These are phyloP conservation scores for Sphagnurus paluster DNA, from an alignment of 1,284 basidiomycete genomes.

Conservation along the genomic window DNA sequence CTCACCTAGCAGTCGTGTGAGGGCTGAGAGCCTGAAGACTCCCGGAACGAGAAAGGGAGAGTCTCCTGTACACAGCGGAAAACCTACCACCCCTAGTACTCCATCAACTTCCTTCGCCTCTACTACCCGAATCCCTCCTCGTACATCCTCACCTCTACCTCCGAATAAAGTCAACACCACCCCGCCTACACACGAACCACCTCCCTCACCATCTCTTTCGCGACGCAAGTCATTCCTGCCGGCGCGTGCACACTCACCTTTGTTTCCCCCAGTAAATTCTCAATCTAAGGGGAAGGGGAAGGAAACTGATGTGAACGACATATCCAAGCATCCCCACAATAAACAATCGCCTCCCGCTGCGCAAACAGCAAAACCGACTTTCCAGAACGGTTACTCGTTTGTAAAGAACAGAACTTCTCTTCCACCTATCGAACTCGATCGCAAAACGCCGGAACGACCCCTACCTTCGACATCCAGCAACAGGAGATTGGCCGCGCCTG, in stretches of 20 bases:
- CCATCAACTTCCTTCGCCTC: not conserved
- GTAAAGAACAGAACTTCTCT: constrained; percentile 15
- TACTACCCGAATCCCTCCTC: constrained; percentile 1
- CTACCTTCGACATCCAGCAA: not conserved
- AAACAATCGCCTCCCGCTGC: not conserved
- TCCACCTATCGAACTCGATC: constrained; percentile 18
- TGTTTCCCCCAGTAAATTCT: not conserved
- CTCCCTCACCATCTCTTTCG: not conserved
- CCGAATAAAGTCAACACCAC: not conserved
- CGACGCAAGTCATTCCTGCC: not conserved
- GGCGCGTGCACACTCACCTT: constrained; percentile 1
- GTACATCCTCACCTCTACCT: constrained; percentile 5
- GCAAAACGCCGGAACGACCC: constrained; percentile 7
- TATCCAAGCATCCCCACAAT: not conserved
- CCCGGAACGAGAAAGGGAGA: constrained; percentile 18
- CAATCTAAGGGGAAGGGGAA: constrained; percentile 14
- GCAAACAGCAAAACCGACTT: not conserved
- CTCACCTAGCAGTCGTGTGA: constrained; percentile 20
- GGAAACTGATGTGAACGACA: not conserved
- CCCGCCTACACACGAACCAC: constrained; percentile 1
- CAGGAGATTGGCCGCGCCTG: constrained; percentile 1
- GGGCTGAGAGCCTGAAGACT: constrained; percentile 23
- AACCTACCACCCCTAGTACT: not conserved
- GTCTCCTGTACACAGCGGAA: constrained; percentile 12
- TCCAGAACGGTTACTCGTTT: constrained; percentile 4